Conservation (phyloP, 1,284 basidiomycete species). For the Sporisorium graminicola region DNA sequence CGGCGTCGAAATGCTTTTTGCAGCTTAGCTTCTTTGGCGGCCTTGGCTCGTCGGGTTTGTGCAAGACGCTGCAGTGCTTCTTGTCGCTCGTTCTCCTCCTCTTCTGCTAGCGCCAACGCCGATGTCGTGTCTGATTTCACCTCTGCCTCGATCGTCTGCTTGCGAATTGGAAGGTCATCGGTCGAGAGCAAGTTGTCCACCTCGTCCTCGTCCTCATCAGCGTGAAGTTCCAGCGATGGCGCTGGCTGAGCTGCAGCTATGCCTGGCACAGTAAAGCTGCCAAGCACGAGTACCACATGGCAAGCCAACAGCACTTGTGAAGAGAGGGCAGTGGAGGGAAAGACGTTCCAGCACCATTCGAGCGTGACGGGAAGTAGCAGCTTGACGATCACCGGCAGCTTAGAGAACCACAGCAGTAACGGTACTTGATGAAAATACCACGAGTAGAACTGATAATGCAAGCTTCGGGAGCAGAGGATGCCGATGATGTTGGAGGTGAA, state of each 20-base stretch:
- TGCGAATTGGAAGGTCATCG: slow-evolving; percentile 7
- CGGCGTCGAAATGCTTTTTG: slow-evolving; percentile 33
- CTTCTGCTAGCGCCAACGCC: not conserved
- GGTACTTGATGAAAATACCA: slow-evolving; percentile 98
- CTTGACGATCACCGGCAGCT: slow-evolving; percentile 38
- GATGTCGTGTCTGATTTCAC: not conserved
- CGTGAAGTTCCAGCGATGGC: not conserved
- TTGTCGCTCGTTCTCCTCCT: slow-evolving; percentile 5
- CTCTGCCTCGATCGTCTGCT: not conserved
- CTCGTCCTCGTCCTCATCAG: slow-evolving; percentile 31
- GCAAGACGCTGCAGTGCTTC: slow-evolving; percentile 15
- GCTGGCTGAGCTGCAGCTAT: not conserved
- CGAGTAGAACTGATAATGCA: slow-evolving; percentile 98
- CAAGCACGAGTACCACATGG: slow-evolving; percentile 47
- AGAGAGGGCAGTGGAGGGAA: slow-evolving; percentile 53
- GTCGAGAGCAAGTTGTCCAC: slow-evolving; percentile 26
- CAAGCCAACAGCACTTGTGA: slow-evolving; percentile 45
- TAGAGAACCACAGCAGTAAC: slow-evolving; percentile 78
- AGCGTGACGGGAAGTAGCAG: slow-evolving; percentile 28
- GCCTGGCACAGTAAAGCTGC: slow-evolving; percentile 34
- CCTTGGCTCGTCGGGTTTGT: slow-evolving; percentile 19
- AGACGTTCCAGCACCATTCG: slow-evolving; percentile 62
- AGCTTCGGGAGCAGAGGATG: slow-evolving; percentile 89
- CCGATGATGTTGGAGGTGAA: slow-evolving; percentile 94
- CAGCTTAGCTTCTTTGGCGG: slow-evolving; percentile 29